Percentiles rank a stretch among this genome's conserved stretches.
Evolutionary conservation across 164 flowering plant genomes (phyloP).

Genomic region (Vitis amurensis): DNA sequence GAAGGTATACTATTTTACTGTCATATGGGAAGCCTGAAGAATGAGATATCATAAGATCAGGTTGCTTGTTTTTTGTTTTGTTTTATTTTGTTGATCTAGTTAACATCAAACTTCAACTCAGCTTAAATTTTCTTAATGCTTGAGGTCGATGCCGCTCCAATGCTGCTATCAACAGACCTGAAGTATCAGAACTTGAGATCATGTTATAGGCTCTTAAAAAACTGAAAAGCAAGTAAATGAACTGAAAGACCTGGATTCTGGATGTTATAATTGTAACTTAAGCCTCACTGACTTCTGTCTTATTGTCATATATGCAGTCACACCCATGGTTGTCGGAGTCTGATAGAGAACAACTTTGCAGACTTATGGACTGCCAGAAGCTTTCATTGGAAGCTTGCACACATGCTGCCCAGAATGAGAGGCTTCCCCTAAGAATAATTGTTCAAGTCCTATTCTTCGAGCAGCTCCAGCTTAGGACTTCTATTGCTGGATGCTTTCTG

Average conservation of each 20-base stretch:
- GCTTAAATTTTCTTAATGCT: too few species aligned
- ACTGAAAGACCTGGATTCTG: background rate
- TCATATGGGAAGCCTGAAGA: background rate
- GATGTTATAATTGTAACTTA: background rate
- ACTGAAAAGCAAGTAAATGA: background rate
- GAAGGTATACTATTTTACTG: constrained; percentile 51
- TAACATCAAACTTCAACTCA: background rate
- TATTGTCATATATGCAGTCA: constrained; percentile 48
- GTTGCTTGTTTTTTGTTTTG: background rate
- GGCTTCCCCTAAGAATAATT: constrained; percentile 82
- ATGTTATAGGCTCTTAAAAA: background rate
- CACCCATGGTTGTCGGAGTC: constrained; percentile 92
- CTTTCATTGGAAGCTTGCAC: constrained; percentile 97
- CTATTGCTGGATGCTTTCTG: constrained; percentile 89
- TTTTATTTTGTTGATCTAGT: background rate
- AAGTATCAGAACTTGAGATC: background rate
- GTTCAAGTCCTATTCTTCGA: constrained; percentile 97
- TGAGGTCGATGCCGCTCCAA: too few species aligned
- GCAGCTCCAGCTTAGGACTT: constrained; percentile 88
- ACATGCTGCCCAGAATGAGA: constrained; percentile 96
- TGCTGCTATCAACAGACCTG: background rate
- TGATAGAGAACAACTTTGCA: constrained; percentile 86
- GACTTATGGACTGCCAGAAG: constrained; percentile 94
- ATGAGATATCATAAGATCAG: background rate
- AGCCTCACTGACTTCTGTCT: background rate